Percentiles rank a stretch among this genome's conserved stretches.
phyloP scores from a whole-genome alignment of 2,329 filamentous ascomycete genomes.

The Tricladium varicosporioides region DNA sequence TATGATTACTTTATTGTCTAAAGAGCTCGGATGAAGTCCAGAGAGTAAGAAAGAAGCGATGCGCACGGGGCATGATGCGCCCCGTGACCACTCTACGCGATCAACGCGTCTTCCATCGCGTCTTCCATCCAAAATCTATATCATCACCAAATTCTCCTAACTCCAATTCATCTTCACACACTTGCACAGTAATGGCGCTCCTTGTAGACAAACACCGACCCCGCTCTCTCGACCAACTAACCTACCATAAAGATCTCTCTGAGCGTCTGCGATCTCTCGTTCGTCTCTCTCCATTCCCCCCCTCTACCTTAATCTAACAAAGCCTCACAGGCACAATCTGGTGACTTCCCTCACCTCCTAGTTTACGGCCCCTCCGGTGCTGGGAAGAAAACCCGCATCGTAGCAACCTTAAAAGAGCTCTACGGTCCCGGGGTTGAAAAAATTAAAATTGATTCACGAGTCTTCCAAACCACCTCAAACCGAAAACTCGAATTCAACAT shows the following conservation, averaged over 20 bases:
- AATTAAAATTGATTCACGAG: constrained; percentile 97
- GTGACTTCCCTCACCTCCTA: constrained; percentile 95
- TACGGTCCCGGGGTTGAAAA: constrained; percentile 98
- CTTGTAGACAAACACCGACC: constrained; percentile 73
- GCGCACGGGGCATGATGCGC: background rate
- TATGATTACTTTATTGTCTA: no score
- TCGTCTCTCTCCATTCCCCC: constrained; percentile 35
- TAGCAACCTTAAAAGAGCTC: constrained; percentile 90
- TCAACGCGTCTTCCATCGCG: constrained; percentile 1
- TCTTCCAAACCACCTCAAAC: constrained; percentile 93
- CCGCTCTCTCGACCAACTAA: constrained; percentile 71
- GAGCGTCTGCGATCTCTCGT: constrained; percentile 83
- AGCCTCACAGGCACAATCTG: constrained; percentile 75
- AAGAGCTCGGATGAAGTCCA: no score
- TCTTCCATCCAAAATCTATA: background rate
- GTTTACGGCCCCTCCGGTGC: constrained; percentile 96
- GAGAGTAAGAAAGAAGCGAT: no score
- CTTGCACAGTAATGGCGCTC: constrained; percentile 53
- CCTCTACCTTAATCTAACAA: background rate
- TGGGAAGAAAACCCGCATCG: constrained; percentile 96
- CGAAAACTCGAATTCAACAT: constrained; percentile 99
- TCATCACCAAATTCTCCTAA: background rate
- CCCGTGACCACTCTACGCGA: constrained; percentile 6
- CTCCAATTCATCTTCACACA: background rate
- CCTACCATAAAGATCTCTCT: constrained; percentile 87